These are phyloP conservation scores for Tolypocladium ophioglossoides DNA, from an alignment of 2,329 filamentous ascomycete genomes.

Conservation along the genomic window DNA sequence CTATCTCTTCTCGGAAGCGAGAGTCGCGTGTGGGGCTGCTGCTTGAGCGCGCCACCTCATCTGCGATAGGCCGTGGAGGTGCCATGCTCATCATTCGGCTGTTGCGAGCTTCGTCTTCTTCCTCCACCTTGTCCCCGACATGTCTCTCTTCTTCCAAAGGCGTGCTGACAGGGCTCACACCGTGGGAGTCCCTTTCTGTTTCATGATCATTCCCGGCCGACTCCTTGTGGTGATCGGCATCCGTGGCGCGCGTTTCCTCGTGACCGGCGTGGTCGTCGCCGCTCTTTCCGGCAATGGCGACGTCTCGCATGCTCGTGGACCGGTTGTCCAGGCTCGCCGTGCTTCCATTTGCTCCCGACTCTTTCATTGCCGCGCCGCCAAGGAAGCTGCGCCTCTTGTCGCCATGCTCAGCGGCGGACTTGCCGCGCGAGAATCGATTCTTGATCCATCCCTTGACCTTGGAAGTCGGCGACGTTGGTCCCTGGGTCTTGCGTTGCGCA, in stretches of 20 bases:
- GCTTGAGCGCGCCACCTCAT: constrained; percentile 23
- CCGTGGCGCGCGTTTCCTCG: not conserved
- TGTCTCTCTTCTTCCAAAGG: constrained; percentile 32
- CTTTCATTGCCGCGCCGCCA: constrained; percentile 38
- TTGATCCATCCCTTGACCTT: constrained; percentile 46
- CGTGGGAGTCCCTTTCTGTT: constrained; percentile 17
- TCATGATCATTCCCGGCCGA: constrained; percentile 10
- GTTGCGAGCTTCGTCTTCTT: constrained; percentile 1
- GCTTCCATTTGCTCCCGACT: constrained; percentile 32
- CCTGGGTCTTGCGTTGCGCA: constrained; percentile 6
- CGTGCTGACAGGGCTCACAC: constrained; percentile 25
- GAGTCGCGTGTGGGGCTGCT: constrained; percentile 46
- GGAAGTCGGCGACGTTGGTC: constrained; percentile 20
- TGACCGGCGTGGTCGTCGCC: constrained; percentile 3
- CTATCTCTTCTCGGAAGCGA: constrained; percentile 47
- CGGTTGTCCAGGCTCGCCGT: constrained; percentile 30
- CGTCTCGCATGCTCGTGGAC: constrained; percentile 33
- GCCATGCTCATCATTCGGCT: constrained; percentile 16
- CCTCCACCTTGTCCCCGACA: constrained; percentile 16
- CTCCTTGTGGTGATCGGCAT: constrained; percentile 5
- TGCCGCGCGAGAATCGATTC: constrained; percentile 36
- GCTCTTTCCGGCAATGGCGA: constrained; percentile 32
- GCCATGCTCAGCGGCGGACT: constrained; percentile 25
- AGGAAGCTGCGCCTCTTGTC: constrained; percentile 32
- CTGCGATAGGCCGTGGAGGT: constrained; percentile 26